Percentiles rank a stretch among this genome's conserved stretches.
Evolutionary conservation across 768 basidiomycete genomes (phyloP).

Genomic region (Suillus bovinus): DNA sequence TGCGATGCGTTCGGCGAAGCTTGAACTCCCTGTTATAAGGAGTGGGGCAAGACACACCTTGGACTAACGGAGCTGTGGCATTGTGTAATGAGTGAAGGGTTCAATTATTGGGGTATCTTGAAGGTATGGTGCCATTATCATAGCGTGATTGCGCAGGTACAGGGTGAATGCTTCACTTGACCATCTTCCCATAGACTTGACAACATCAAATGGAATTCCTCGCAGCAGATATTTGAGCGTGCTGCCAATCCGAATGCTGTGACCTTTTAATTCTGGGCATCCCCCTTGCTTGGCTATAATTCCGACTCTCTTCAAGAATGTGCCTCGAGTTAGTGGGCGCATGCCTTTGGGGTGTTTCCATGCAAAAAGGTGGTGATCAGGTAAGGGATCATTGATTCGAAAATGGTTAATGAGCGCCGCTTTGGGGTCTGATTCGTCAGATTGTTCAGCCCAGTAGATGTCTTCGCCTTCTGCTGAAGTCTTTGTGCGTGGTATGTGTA

Average conservation of each 20-base stretch:
- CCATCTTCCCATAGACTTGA: constrained; percentile 39
- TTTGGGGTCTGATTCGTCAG: constrained; percentile 26
- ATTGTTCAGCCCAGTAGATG: constrained; percentile 34
- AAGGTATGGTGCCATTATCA: constrained; percentile 29
- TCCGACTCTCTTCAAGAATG: constrained; percentile 23
- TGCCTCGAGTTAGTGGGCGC: constrained; percentile 26
- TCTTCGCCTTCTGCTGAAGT: constrained; percentile 29
- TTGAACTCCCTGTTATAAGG: constrained; percentile 1
- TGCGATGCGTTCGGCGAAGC: neutral
- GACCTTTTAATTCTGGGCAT: constrained; percentile 18
- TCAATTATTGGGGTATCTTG: no score
- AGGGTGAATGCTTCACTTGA: constrained; percentile 29
- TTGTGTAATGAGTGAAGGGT: constrained; percentile 9
- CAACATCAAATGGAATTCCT: constrained; percentile 31
- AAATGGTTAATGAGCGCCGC: constrained; percentile 27
- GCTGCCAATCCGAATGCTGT: constrained; percentile 29
- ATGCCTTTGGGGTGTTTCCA: constrained; percentile 18
- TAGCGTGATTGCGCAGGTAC: constrained; percentile 33
- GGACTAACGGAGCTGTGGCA: constrained; percentile 11
- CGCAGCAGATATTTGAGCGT: constrained; percentile 33
- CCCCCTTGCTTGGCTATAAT: constrained; percentile 8
- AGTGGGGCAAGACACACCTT: neutral
- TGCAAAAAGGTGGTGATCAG: constrained; percentile 29
- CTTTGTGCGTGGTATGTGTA: constrained; percentile 36
- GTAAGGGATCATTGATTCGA: constrained; percentile 27